phyloP scores from a whole-genome alignment of 2,329 filamentous ascomycete genomes.

The Epichloe festucae region DNA sequence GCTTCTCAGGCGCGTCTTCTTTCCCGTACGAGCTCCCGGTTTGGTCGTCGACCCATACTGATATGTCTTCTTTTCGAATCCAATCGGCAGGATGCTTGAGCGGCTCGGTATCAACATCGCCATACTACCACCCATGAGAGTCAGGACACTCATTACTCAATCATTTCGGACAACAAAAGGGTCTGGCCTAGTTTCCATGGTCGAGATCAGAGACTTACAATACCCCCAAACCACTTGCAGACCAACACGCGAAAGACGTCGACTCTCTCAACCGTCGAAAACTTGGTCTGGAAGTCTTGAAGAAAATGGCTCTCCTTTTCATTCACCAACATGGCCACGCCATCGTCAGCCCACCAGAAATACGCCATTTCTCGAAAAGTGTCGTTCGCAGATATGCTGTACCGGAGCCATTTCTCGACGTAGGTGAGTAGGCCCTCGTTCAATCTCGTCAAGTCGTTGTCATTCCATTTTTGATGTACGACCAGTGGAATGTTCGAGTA shows the following conservation, averaged over 20 bases:
- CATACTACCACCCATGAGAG: slow-evolving; percentile 7
- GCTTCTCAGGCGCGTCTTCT: background rate
- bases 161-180: too few relatives aligned
- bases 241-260: slow-evolving; percentile 13
- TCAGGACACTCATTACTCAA: background rate
- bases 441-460: slow-evolving; percentile 8
- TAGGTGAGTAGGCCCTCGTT: slow-evolving; percentile 10
- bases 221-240: slow-evolving; percentile 13
- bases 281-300: slow-evolving; percentile 7
- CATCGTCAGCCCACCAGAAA: slow-evolving; percentile 13
- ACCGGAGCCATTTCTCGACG: slow-evolving; percentile 12
- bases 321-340: slow-evolving; percentile 10
- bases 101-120: slow-evolving; percentile 14
- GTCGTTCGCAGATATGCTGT: slow-evolving; percentile 4
- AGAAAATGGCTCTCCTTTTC: slow-evolving; percentile 9
- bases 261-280: slow-evolving; percentile 12
- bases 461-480: slow-evolving; percentile 12
- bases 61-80: slow-evolving; percentile 10
- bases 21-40: slow-evolving; percentile 8
- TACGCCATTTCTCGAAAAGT: slow-evolving; percentile 11
- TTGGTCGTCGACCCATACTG: slow-evolving; percentile 10
- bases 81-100: slow-evolving; percentile 11
- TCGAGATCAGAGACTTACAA: slow-evolving; percentile 9
- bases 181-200: too few relatives aligned
- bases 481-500: slow-evolving; percentile 15